Conservation (phyloP, 352 stramenopile species). For the Globisporangium cederbergense region DNA sequence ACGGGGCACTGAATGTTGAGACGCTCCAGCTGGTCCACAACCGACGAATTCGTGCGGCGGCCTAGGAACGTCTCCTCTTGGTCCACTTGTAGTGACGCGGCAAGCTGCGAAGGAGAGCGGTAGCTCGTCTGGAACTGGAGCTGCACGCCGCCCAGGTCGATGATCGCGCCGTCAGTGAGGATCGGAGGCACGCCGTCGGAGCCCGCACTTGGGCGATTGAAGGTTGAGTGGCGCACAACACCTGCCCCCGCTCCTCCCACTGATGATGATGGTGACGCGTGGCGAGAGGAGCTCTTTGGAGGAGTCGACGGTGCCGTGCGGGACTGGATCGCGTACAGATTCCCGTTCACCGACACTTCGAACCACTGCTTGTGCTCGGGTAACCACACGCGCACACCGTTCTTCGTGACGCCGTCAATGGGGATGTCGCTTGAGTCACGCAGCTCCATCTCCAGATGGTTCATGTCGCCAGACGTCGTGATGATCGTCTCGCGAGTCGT, state of each 20-base stretch:
- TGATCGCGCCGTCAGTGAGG: conserved; percentile 65
- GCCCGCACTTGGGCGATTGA: conserved; percentile 53
- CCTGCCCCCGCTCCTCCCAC: conserved; percentile 7
- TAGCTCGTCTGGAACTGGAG: conserved; percentile 66
- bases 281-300: conserved; percentile 11
- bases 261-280: conserved; percentile 7
- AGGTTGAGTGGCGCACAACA: conserved; percentile 51
- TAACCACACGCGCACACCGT: conserved; percentile 76
- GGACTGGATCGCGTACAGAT: conserved; percentile 63
- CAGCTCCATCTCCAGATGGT: conserved; percentile 45
- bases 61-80: conserved; percentile 15
- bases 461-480: conserved; percentile 24
- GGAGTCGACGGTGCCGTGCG: conserved; percentile 22
- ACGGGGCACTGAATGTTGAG: conserved; percentile 79
- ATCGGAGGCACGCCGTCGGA: conserved; percentile 38
- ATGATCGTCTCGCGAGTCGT: not conserved
- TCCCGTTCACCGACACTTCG: conserved; percentile 79
- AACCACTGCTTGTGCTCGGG: conserved; percentile 71
- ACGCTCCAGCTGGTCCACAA: conserved; percentile 59
- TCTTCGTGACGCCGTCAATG: conserved; percentile 78
- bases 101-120: not conserved
- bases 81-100: conserved; percentile 18
- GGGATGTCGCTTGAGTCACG: conserved; percentile 34
- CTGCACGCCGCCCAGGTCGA: conserved; percentile 74
- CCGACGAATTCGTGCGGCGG: conserved; percentile 30